Evolutionary conservation across 352 stramenopile species (phyloP), one percentile per base, ranked within the genome.

Genomic region (Pythium aphanidermatum): DNA sequence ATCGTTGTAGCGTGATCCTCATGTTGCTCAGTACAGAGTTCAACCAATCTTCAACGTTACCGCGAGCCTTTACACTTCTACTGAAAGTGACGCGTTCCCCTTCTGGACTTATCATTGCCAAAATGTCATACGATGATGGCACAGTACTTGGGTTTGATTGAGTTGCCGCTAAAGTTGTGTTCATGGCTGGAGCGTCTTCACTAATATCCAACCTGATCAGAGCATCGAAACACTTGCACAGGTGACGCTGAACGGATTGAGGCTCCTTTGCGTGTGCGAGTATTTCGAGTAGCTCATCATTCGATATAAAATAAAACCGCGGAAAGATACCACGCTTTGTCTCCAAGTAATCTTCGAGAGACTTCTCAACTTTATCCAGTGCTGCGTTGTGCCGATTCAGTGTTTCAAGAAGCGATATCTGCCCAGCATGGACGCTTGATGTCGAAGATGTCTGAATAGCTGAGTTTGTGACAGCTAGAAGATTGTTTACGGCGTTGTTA

Each of bases 1-100:
- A 53, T 6, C 70, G 60, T 32, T 92, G 80, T 4, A 95, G 58
- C 11, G 77, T 79, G 10, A 58, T 52, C 16, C 70, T 75, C 82
- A 94, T 94, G 43, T 78, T 89, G 8, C 60, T 55, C 10, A 92
- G 63, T 20, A 94, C 70, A 5, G 68, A 55, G 38, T 74, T 78
- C 1, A 95, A 60, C 80, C 84, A 95, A 48, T 95, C 84, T 55
- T 95, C 84, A n/a, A 94, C 63, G 34, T 91, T 90, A 11, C 84
- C 82, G 26, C 82, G 66, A 10, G 82, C 80, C 63, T 95, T 95
- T 29, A 95, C 26, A 13, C 63, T 79, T 34, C 79, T 58, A 2
- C 68, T 75, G 41, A 95, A 88, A 2, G 75, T 21, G 10, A 95
- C 70, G 7, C 79, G 64, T 46, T 95, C 84, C 13, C 81, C 81